These are phyloP conservation scores for Synchytrium microbalum DNA, from an alignment of 371 early-diverging fungal species.

Conservation along the genomic window DNA sequence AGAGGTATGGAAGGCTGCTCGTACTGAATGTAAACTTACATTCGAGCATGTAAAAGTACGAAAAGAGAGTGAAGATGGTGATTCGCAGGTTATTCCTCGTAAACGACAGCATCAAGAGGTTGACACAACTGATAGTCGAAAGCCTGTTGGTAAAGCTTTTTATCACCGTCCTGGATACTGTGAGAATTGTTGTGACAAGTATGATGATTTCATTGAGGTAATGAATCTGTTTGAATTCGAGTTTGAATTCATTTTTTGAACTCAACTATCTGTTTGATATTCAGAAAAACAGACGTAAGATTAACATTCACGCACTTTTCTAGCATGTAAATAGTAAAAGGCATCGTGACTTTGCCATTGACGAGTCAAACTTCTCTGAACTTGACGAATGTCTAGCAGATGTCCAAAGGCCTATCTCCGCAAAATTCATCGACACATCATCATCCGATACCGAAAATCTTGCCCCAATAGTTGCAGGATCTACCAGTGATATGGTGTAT, in stretches of 20 bases:
- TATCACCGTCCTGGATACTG: conserved; percentile 38
- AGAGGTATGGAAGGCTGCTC: neutral
- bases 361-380: conserved; percentile 14
- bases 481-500: no score
- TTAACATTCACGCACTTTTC: conserved; percentile 2
- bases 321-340: conserved; percentile 10
- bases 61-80: neutral
- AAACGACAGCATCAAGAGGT: neutral
- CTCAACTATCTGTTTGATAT: neutral
- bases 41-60: neutral
- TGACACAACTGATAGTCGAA: neutral
- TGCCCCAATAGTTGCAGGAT: no score
- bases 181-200: conserved; percentile 48
- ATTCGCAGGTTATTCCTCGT: neutral
- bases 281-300: neutral
- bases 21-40: neutral
- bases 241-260: neutral
- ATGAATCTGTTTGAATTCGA: neutral
- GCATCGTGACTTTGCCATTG: conserved; percentile 15
- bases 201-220: conserved; percentile 28
- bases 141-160: conserved; percentile 17
- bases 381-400: conserved; percentile 13
- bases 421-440: neutral
- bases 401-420: neutral
- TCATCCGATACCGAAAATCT: no score